These are phyloP conservation scores for Tinospora cordifolia DNA, from an alignment of 164 flowering plant species.

Conservation along the genomic window DNA sequence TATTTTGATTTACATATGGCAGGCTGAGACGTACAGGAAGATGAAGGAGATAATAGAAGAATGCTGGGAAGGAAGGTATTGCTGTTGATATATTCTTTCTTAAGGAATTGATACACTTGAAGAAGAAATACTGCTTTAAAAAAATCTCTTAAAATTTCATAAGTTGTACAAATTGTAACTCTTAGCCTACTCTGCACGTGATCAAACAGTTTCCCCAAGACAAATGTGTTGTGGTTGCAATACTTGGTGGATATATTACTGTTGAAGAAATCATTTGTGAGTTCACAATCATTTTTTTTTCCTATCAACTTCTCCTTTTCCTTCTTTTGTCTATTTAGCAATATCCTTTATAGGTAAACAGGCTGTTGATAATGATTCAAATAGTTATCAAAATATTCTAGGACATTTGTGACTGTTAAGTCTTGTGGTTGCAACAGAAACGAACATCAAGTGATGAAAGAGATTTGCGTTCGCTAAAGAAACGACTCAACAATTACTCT, in stretches of 20 bases:
- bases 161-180: neutral
- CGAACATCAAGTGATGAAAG: slow-evolving; percentile 64
- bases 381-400: neutral
- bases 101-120: slow-evolving; percentile 1
- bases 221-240: slow-evolving; percentile 86
- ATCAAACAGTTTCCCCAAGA: slow-evolving; percentile 69
- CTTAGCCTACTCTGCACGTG: neutral
- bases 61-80: slow-evolving; percentile 89
- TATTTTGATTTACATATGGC: slow-evolving; percentile 15
- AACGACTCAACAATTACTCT: slow-evolving; percentile 45
- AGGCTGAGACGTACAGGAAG: slow-evolving; percentile 88
- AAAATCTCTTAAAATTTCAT: neutral
- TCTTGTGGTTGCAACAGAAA: slow-evolving; percentile 31
- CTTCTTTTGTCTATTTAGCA: neutral
- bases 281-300: slow-evolving; percentile 22
- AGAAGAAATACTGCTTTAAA: neutral
- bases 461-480: slow-evolving; percentile 73
- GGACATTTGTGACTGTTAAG: neutral
- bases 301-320: neutral
- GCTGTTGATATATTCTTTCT: neutral
- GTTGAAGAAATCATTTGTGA: slow-evolving; percentile 82
- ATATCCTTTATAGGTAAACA: neutral
- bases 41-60: slow-evolving; percentile 86
- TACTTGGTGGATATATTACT: slow-evolving; percentile 82
- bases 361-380: too few relatives aligned